A percentile compares a stretch with the other conserved stretches of the same genome.
Conservation (phyloP, 2,329 filamentous ascomycete species). For the Macrophomina tecta region DNA sequence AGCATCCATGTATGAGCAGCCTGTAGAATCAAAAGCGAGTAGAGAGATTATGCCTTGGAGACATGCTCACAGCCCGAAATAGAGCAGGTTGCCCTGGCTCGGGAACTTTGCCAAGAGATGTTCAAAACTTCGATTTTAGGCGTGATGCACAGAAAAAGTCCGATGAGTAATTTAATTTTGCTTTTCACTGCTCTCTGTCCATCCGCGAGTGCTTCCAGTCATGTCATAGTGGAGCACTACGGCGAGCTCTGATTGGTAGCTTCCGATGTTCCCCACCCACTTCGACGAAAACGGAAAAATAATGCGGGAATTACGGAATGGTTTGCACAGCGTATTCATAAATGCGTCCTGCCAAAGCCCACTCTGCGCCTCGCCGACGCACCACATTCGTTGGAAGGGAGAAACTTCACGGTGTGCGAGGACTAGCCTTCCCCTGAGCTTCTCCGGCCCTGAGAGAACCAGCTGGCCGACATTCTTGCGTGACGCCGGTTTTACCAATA, state of each 20-base stretch:
- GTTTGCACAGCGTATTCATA: neutral
- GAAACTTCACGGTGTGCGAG: neutral
- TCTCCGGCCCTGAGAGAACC: neutral
- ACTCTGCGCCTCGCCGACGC: neutral
- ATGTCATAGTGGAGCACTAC: neutral
- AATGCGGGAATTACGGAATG: constrained; percentile 17
- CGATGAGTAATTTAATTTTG: neutral
- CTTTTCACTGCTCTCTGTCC: neutral
- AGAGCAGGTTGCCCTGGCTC: too few relatives aligned
- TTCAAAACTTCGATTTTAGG: too few relatives aligned
- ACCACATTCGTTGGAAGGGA: neutral
- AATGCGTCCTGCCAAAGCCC: neutral
- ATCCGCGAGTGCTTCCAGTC: neutral
- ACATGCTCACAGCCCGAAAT: too few relatives aligned
- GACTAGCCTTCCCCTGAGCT: neutral
- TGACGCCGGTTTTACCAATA: neutral
- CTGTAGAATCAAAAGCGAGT: too few relatives aligned
- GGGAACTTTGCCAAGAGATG: too few relatives aligned
- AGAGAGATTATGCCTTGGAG: too few relatives aligned
- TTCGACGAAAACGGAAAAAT: neutral
- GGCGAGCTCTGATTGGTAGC: neutral
- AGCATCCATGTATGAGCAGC: too few relatives aligned
- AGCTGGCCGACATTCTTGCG: neutral
- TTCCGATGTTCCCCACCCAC: neutral
- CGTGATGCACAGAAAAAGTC: neutral